Evolutionary conservation across 805 yeast species (phyloP), one percentile per base, ranked within the genome.

Genomic region (Kluyveromyces dobzhanskii): DNA sequence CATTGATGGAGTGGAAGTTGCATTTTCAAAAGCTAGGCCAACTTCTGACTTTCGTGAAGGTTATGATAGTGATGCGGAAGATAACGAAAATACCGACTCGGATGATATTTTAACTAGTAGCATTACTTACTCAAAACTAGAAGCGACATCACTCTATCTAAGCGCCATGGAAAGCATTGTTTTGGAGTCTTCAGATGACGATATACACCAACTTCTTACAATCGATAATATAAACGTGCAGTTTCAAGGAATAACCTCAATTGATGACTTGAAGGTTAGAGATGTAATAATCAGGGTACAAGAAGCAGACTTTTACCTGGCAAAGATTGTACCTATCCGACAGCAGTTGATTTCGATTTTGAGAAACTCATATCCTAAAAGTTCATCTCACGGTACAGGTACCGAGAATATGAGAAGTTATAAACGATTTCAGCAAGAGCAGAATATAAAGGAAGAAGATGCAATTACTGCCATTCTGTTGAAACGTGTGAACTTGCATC

Each of bases 131-230:
- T 76, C 90, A 1, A 80, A 75, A 39, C 77, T 73, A 37, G 82
- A 80, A 40, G 81, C 85, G 1, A 70, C 76, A 34, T 78, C 87
- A 3, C 70, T 85, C 14, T 85, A 83, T 53, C 77, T 84, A 88
- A 84, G 94, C 58, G 94, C 95, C 2, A 66, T 80, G 9, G 76
- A 85, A 0, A 69, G 72, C 36, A 53, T 75, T 2, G 62, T 69
- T 35, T 55, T 48, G 21, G 44, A 36, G 4, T 13, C 32, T 17
- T 17, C 28, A 32, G 13, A 26, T 25, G 37, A 26, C 32, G 43
- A 30, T 17, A 23, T 3, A 24, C 46, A 5, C 21, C 50, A 3
- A 40, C 56, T 1, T 48, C 36, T 42, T 45, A 50, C 13, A 68
- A 69, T 45, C 8, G 70, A 72, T 47, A 40, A 52, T 8, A 45